Conservation (phyloP, 371 early-diverging fungal genomes). For the Lichtheimia hyalospora region DNA sequence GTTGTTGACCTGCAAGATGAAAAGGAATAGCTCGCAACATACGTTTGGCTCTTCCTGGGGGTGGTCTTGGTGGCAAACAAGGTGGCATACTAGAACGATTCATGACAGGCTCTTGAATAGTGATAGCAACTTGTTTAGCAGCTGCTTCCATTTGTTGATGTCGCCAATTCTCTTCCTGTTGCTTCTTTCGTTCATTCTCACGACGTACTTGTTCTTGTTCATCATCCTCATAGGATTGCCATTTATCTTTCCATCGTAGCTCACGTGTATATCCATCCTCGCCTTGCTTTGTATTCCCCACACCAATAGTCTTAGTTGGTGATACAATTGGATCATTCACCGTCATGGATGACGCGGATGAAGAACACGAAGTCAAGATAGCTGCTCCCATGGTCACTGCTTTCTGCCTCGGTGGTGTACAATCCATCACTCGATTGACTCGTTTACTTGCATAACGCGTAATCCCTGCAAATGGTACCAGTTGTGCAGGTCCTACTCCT, state of each 20-base stretch:
- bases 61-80: not conserved
- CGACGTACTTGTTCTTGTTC: not conserved
- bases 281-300: constrained; percentile 5
- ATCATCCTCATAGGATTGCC: not conserved
- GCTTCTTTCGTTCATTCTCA: not conserved
- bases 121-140: constrained; percentile 6
- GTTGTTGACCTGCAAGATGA: too few relatives aligned
- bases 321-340: not conserved
- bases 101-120: constrained; percentile 1
- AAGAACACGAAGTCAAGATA: not conserved
- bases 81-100: too few relatives aligned
- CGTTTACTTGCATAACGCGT: constrained; percentile 5
- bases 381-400: not conserved
- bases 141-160: constrained; percentile 1
- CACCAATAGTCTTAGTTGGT: constrained; percentile 3
- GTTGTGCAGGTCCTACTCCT: constrained; percentile 1
- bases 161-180: not conserved
- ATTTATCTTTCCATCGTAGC: constrained; percentile 10
- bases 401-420: not conserved
- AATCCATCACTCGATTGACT: not conserved
- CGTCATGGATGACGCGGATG: not conserved
- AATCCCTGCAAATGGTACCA: constrained; percentile 7
- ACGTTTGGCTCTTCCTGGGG: not conserved
- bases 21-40: too few relatives aligned
- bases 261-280: constrained; percentile 9